Percentiles rank a stretch among this genome's conserved stretches.
Evolutionary conservation across 1,284 basidiomycete genomes (phyloP).

Genomic region (Ustilago trichophora): DNA sequence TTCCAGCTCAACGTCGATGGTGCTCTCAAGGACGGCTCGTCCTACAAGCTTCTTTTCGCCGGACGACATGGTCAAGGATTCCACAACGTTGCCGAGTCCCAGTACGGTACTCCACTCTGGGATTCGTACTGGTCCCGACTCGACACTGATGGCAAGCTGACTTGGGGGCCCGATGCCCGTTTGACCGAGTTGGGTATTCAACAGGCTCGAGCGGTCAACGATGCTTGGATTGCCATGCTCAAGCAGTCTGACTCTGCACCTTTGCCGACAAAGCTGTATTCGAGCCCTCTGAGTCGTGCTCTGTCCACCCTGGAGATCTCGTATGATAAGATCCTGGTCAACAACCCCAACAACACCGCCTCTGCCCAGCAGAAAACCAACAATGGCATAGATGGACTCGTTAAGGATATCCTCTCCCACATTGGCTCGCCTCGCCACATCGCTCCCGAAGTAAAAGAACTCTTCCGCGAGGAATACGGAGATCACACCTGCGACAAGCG

Average conservation of each 20-base stretch:
- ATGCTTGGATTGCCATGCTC: conserved; percentile 30
- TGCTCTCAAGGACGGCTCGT: conserved; percentile 15
- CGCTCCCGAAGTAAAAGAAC: conserved; percentile 17
- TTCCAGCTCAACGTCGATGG: conserved; percentile 30
- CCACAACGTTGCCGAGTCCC: conserved; percentile 47
- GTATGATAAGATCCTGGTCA: conserved; percentile 36
- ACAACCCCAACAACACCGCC: conserved; percentile 13
- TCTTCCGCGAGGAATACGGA: conserved; percentile 46
- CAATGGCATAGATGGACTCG: neutral
- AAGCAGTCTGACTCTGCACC: conserved; percentile 25
- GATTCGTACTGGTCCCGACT: conserved; percentile 41
- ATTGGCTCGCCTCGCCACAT: neutral
- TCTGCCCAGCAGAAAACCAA: too few species aligned
- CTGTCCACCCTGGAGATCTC: conserved; percentile 36
- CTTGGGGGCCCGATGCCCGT: conserved; percentile 47
- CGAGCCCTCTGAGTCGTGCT: conserved; percentile 34
- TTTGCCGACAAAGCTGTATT: conserved; percentile 30
- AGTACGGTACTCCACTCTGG: conserved; percentile 47
- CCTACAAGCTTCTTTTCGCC: conserved; percentile 47
- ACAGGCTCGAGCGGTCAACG: conserved; percentile 46
- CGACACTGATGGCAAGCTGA: conserved; percentile 30
- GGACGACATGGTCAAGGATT: conserved; percentile 50
- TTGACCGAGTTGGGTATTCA: conserved; percentile 41
- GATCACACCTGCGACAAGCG: conserved; percentile 52
- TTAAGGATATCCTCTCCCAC: conserved; percentile 1